phyloP scores from a whole-genome alignment of 1,139 yeast genomes.

The Kurtzmaniella quercitrusa region DNA sequence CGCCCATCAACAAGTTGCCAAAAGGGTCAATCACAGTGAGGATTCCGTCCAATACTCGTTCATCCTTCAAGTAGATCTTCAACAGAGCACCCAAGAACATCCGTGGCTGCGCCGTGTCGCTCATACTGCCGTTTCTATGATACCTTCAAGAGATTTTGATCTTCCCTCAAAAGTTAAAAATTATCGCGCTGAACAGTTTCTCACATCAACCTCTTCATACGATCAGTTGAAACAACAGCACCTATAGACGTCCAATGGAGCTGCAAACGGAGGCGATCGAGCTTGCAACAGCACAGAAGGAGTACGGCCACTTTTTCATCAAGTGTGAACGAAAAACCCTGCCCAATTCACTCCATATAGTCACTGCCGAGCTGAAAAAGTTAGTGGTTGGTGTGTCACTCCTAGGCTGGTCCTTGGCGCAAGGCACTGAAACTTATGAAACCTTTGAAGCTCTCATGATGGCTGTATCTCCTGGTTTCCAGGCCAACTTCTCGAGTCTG shows the following conservation, averaged over 20 bases:
- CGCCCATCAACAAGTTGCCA: constrained; percentile 38
- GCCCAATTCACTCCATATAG: not conserved
- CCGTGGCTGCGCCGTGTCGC: constrained; percentile 15
- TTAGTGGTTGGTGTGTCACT: constrained; percentile 25
- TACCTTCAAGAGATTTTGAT: not conserved
- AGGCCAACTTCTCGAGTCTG: constrained; percentile 23
- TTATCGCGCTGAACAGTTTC: not conserved
- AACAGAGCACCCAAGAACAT: constrained; percentile 32
- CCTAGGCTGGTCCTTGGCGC: constrained; percentile 29
- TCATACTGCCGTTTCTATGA: not conserved
- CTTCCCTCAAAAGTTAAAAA: no score
- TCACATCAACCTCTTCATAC: no score
- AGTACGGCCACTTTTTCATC: constrained; percentile 25
- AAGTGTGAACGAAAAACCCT: not conserved
- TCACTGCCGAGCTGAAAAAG: constrained; percentile 17
- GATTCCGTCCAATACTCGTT: constrained; percentile 33
- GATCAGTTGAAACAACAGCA: no score
- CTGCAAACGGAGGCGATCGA: constrained; percentile 17
- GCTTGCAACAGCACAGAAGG: constrained; percentile 19
- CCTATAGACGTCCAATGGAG: constrained; percentile 9
- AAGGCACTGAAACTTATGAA: constrained; percentile 23
- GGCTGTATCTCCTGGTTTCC: constrained; percentile 30
- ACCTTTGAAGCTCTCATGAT: constrained; percentile 46
- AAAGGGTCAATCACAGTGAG: constrained; percentile 44
- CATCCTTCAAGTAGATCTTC: constrained; percentile 26